Conservation (phyloP, 305 asterid species). For the Plantago coronopus region DNA sequence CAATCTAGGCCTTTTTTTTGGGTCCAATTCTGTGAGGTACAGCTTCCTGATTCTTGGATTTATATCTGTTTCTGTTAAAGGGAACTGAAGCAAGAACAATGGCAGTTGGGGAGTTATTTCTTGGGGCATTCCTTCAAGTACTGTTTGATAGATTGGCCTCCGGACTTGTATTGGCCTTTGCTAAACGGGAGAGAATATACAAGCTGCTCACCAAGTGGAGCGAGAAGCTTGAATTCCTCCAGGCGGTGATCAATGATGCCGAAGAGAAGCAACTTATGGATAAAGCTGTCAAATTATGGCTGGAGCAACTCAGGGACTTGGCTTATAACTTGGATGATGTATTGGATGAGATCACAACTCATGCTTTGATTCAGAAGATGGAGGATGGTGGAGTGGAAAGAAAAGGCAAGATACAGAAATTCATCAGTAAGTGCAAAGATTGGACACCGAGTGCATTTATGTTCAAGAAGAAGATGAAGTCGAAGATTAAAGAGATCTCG, state of each 20-base stretch:
- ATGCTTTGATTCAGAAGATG: constrained; percentile 28
- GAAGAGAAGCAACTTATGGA: constrained; percentile 52
- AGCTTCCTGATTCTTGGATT: constrained; percentile 14
- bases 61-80: constrained; percentile 15
- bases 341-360: constrained; percentile 53
- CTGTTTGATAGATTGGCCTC: constrained; percentile 44
- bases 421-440: constrained; percentile 37
- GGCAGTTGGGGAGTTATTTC: constrained; percentile 54
- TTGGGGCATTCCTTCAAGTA: constrained; percentile 45
- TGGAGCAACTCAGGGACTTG: constrained; percentile 46
- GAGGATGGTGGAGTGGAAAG: constrained; percentile 26
- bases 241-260: constrained; percentile 51
- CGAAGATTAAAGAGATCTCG: constrained; percentile 39
- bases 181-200: constrained; percentile 45
- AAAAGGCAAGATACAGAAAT: constrained; percentile 29
- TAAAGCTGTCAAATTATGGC: constrained; percentile 39
- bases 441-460: constrained; percentile 35
- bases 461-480: constrained; percentile 32
- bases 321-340: constrained; percentile 62
- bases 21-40: no score
- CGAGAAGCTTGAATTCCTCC: constrained; percentile 20
- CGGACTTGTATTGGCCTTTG: constrained; percentile 31
- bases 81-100: constrained; percentile 22
- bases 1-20: no score
- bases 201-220: constrained; percentile 35